Evolutionary conservation across 169 alveolate genomes (phyloP).

Genomic region (Cryptosporidium sp.): DNA sequence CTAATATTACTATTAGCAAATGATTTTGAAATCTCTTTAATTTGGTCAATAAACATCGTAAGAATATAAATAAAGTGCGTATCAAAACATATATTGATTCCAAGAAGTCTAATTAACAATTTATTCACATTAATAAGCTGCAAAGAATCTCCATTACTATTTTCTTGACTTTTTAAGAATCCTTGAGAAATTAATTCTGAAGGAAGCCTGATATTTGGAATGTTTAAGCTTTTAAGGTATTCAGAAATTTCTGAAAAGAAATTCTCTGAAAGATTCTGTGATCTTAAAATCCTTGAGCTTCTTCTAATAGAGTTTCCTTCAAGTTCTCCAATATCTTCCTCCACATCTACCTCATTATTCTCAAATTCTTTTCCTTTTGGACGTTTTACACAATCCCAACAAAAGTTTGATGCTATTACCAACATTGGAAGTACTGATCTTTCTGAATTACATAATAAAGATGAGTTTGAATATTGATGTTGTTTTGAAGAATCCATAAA

Average conservation of each 20-base stretch:
- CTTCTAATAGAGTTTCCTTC: not conserved
- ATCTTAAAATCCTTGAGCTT: not conserved
- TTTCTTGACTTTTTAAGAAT: not conserved
- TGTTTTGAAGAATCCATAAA: not conserved
- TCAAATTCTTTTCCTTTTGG: not conserved
- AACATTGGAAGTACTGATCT: slow-evolving; percentile 27
- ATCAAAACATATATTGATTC: slow-evolving; percentile 68
- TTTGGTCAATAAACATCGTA: slow-evolving; percentile 51
- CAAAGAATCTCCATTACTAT: not conserved
- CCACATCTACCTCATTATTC: not conserved
- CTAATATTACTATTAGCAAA: not conserved
- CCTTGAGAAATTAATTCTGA: not conserved
- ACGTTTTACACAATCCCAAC: slow-evolving; percentile 5
- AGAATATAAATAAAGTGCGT: slow-evolving; percentile 57
- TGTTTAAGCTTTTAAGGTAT: not conserved
- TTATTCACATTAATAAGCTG: slow-evolving; percentile 21
- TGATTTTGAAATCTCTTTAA: slow-evolving; percentile 21
- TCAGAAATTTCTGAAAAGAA: slow-evolving; percentile 33
- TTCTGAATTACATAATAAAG: not conserved
- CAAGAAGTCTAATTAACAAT: slow-evolving; percentile 30
- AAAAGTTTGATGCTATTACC: slow-evolving; percentile 39
- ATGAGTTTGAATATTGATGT: not conserved
- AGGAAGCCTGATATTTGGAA: not conserved
- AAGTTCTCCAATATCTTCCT: not conserved
- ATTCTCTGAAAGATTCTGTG: slow-evolving; percentile 21